Conservation (phyloP, 176 grass and related monocot species). For the Avena sativa region DNA sequence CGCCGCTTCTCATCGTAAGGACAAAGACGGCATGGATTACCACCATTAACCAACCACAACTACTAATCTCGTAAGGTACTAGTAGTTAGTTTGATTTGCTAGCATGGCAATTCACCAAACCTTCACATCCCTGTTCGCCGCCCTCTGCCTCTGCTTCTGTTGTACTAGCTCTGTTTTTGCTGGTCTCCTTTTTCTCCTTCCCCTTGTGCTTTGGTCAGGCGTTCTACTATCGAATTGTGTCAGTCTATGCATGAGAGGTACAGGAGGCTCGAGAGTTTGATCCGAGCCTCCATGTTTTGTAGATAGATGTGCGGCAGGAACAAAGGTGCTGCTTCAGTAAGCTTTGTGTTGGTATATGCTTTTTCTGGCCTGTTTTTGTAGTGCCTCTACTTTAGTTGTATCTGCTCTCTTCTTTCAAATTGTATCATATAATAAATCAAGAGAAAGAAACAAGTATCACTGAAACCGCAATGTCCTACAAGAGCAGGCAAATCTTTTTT, state of each 20-base stretch:
- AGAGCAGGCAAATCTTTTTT: too few relatives aligned
- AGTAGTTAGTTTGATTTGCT: neutral
- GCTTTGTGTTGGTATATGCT: neutral
- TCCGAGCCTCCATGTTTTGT: neutral
- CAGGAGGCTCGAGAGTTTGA: neutral
- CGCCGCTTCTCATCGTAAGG: neutral
- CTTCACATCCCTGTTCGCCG: neutral
- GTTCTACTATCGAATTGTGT: neutral
- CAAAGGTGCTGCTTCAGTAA: neutral
- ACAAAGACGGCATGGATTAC: neutral
- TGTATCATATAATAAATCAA: conserved; percentile 20
- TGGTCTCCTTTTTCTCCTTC: neutral
- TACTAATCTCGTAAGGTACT: neutral
- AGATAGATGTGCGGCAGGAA: neutral
- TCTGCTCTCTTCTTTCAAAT: neutral
- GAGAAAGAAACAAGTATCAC: too few relatives aligned
- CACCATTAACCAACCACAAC: neutral
- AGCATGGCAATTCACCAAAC: neutral
- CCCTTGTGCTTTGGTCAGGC: neutral
- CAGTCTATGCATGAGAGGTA: neutral
- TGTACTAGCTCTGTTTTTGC: neutral
- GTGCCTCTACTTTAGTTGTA: neutral
- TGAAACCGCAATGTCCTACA: too few relatives aligned
- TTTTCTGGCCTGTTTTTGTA: neutral
- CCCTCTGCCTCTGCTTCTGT: neutral